Percentiles rank a stretch among this genome's conserved stretches.
These are phyloP conservation scores for Fusarium sp. DNA, from an alignment of 2,329 filamentous ascomycete genomes.

Conservation along the genomic window DNA sequence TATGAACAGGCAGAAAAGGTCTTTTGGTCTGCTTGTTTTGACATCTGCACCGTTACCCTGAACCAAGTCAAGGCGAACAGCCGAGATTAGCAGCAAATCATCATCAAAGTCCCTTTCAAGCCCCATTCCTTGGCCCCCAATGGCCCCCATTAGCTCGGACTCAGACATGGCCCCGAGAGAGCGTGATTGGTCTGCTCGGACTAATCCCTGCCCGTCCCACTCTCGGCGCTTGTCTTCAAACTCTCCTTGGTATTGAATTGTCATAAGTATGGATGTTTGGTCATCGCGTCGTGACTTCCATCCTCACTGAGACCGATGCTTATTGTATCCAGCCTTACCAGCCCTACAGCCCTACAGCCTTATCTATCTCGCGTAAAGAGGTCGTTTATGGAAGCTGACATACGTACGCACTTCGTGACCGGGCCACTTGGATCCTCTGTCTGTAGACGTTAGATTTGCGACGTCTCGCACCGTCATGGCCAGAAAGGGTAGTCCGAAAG, in stretches of 20 bases:
- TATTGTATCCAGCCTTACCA: background rate
- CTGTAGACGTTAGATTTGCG: background rate
- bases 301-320: background rate
- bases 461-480: background rate
- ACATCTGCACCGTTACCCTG: background rate
- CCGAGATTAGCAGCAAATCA: conserved; percentile 1
- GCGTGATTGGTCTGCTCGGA: background rate
- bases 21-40: background rate
- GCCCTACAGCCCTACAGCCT: conserved; percentile 1
- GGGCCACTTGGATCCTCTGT: background rate
- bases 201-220: background rate
- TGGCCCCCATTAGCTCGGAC: background rate
- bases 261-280: background rate
- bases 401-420: background rate
- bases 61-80: background rate
- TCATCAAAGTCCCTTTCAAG: background rate
- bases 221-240: background rate
- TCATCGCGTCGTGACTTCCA: background rate
- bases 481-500: conserved; percentile 4
- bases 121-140: background rate
- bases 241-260: background rate
- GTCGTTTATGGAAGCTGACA: background rate
- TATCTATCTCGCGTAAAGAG: background rate
- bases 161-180: background rate
- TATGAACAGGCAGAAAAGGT: background rate